Evolutionary conservation across 768 basidiomycete genomes (phyloP), one percentile per base, ranked within the genome.

Genomic region (Suillus americanus): DNA sequence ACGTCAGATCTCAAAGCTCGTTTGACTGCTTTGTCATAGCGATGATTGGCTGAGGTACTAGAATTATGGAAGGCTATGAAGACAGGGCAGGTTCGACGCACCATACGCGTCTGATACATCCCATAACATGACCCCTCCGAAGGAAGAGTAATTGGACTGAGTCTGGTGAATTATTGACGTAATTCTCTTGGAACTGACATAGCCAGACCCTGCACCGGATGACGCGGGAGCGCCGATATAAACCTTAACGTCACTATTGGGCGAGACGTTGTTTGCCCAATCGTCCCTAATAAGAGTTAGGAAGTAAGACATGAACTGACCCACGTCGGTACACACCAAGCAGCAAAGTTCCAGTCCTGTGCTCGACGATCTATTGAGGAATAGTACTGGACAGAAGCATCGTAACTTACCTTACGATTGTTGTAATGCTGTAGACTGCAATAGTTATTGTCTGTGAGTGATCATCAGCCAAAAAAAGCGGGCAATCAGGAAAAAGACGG

Each of bases 1-100:
- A 28, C 14, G 14, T 28, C 25, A 28, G 28, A 28, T 51, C 3
- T 73, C 62, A 82, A 78, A 33, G 85, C 81, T 63, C 83, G 81
- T 76, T 91, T 90, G 65, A 89, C 84, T 9, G 82, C 85, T 18
- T 80, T 71, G 69, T 89, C 88, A 67, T 83, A 90, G 35, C 86
- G 83, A 64, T 79, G 75, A 71, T 91, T 90, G 35, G 79, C 89
- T 80, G 61, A 12, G 14, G 51, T 4, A 53, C 30, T 53, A 9
- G 9, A 53, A 20, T 53, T 53, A 53, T 33, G 5, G 51, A 12
- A 20, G 30, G 10, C 9, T 20, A 12, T 2, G 18, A 53, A 62
- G 35, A 62, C 33, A 62, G 1, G 30, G 10, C 18, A 53, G 28
- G 30, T 40, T 23, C 12, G 50, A 43, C 60, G 38, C 67, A 77